Evolutionary conservation across 2,329 filamentous ascomycete species (phyloP), one percentile per base, ranked within the genome.

Genomic region (Westerdykella sp.): DNA sequence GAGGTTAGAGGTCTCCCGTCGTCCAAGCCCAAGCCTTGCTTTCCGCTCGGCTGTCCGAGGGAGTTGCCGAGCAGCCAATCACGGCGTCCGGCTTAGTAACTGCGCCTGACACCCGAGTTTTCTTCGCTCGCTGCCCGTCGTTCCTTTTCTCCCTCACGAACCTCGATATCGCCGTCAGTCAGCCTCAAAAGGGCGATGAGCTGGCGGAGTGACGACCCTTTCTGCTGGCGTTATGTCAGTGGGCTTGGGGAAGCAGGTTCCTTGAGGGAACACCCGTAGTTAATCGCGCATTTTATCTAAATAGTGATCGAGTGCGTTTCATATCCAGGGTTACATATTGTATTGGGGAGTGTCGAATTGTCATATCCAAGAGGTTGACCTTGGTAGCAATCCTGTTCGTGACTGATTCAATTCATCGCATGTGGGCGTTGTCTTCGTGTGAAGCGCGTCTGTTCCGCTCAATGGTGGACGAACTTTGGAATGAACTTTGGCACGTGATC

Each of bases 291-390:
- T 69, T 65, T 61, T 55, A 60, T 66, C 60, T 48, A 48, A 51
- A 45, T 56, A 51, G 59, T 69, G 66, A 62, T 63, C 63, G 51
- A 61, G 64, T 71, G 71, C 64, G 72, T 72, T 75, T 75, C 72
- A 75, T 74, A 73, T 75, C 50, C 72, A 74, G 71, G 70, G 71
- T 68, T 53, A 74, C 70, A 74, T 66, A 45, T 48, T 35, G 36
- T 25, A 7, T 15, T 3, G 16, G 15, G 32, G 6, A 21, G 18
- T 21, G 18, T 21, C 18, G 18, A 21, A 21, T 21, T 21, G 18
- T 6, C 18, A 21, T 21, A 21, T 21, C 18, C 18, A 21, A 21
- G 18, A 21, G 4, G 18, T 21, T 21, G 4, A 21, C 4, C 18
- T 21, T 21, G 18, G 18, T 21, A 3, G 18, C 18, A 21, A 21